These are phyloP conservation scores for Alternaria longipes DNA, from an alignment of 2,329 filamentous ascomycete genomes.

Conservation along the genomic window DNA sequence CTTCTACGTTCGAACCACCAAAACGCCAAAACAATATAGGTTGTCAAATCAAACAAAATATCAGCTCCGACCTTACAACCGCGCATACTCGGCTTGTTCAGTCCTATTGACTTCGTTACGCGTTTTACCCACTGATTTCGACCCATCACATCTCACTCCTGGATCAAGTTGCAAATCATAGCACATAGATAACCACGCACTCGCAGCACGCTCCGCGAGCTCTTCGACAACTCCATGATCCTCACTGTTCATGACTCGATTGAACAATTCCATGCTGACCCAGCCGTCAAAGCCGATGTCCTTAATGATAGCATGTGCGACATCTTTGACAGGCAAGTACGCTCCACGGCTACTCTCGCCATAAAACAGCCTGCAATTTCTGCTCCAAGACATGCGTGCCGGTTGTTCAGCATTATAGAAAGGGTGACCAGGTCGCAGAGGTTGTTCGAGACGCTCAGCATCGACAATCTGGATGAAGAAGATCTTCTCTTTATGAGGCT, in stretches of 20 bases:
- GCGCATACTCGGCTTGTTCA: slow-evolving; percentile 9
- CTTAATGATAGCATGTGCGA: slow-evolving; percentile 69
- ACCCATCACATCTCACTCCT: background rate
- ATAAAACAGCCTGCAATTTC: slow-evolving; percentile 77
- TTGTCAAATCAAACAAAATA: background rate
- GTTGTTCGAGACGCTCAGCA: slow-evolving; percentile 68
- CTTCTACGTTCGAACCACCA: background rate
- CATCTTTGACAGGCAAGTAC: slow-evolving; percentile 72
- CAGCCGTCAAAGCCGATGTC: slow-evolving; percentile 73
- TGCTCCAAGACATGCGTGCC: slow-evolving; percentile 78
- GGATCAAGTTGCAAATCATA: slow-evolving; percentile 46
- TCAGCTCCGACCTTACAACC: slow-evolving; percentile 1
- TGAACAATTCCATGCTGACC: slow-evolving; percentile 77
- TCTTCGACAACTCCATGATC: slow-evolving; percentile 63
- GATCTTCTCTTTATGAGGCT: slow-evolving; percentile 67
- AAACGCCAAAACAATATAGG: background rate
- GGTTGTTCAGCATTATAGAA: slow-evolving; percentile 68
- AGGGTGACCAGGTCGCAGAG: slow-evolving; percentile 65
- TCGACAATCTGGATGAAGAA: slow-evolving; percentile 83
- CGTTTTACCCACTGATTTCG: background rate
- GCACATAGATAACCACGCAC: slow-evolving; percentile 62
- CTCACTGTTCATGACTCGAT: slow-evolving; percentile 64
- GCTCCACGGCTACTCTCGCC: slow-evolving; percentile 69
- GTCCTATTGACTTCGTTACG: background rate
- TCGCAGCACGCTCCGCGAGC: slow-evolving; percentile 62